A percentile compares a stretch with the other conserved stretches of the same genome.
phyloP scores from a whole-genome alignment of 2,329 filamentous ascomycete species.

The Aspergillus sp. region DNA sequence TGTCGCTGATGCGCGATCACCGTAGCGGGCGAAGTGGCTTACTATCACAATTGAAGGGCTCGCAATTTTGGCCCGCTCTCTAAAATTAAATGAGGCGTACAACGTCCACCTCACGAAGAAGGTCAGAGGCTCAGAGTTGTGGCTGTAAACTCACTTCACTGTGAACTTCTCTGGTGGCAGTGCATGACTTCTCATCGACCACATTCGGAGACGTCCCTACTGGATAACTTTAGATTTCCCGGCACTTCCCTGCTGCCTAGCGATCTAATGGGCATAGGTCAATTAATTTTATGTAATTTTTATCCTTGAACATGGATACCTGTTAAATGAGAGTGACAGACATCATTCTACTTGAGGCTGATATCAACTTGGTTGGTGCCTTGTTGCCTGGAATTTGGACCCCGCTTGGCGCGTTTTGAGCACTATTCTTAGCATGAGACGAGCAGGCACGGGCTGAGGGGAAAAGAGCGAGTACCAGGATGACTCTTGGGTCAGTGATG shows the following conservation, averaged over 20 bases:
- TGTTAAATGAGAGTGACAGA: not conserved
- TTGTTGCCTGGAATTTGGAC: not conserved
- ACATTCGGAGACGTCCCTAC: not conserved
- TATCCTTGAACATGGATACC: not conserved
- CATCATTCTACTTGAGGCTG: not conserved
- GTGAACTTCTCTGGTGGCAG: too few relatives aligned
- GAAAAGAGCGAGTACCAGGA: not conserved
- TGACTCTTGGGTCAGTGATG: not conserved
- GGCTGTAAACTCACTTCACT: too few relatives aligned
- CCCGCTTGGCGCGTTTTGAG: not conserved
- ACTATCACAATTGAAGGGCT: too few relatives aligned
- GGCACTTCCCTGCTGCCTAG: not conserved
- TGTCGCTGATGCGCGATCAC: too few relatives aligned
- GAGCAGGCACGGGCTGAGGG: not conserved
- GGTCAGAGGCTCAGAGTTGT: too few relatives aligned
- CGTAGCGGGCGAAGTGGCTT: too few relatives aligned
- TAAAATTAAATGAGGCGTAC: too few relatives aligned
- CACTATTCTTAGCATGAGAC: slow-evolving; percentile 2
- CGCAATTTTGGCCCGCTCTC: too few relatives aligned
- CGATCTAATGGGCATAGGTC: not conserved
- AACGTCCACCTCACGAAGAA: too few relatives aligned
- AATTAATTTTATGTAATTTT: not conserved
- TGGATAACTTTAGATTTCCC: not conserved
- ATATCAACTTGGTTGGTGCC: not conserved
- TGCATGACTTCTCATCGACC: not conserved